Evolutionary conservation across 139 green algal genomes (phyloP).

Genomic region (Coelastrella sp.): DNA sequence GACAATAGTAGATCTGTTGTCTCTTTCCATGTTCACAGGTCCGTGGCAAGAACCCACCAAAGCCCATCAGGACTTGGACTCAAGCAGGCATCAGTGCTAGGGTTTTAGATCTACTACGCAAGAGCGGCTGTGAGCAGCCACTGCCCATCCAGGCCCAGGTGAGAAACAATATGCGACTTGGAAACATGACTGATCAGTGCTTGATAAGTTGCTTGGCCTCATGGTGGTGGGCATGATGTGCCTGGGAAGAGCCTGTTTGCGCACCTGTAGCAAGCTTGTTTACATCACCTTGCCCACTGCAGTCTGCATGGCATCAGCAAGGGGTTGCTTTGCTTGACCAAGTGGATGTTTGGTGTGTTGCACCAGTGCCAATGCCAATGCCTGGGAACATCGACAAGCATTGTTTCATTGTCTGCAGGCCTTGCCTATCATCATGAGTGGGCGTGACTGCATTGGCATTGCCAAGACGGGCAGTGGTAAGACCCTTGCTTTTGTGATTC

Average conservation of each 20-base stretch:
- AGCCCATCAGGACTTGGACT: conserved; percentile 87
- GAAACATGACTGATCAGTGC: no score
- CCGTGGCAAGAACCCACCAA: conserved; percentile 86
- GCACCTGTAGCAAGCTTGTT: no score
- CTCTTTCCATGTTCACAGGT: conserved; percentile 52
- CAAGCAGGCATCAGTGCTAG: conserved; percentile 84
- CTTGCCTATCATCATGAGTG: conserved; percentile 96
- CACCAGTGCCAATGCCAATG: no score
- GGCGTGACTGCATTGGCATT: conserved; percentile 97
- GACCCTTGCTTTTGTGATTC: conserved; percentile 97
- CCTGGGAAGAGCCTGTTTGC: no score
- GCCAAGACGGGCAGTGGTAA: conserved; percentile 98
- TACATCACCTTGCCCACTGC: no score
- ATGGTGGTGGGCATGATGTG: no score
- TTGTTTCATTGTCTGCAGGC: conserved; percentile 70
- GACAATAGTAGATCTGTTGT: no score
- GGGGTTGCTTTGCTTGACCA: no score
- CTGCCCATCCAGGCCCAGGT: conserved; percentile 90
- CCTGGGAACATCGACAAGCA: no score
- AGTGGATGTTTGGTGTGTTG: no score
- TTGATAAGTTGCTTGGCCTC: no score
- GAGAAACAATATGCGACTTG: neutral
- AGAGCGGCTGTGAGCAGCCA: conserved; percentile 82
- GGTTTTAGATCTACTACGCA: conserved; percentile 85
- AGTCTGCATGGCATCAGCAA: no score